These are phyloP conservation scores for Rhodomyrtus psidioides DNA, from an alignment of 441 rosid species.

Conservation along the genomic window DNA sequence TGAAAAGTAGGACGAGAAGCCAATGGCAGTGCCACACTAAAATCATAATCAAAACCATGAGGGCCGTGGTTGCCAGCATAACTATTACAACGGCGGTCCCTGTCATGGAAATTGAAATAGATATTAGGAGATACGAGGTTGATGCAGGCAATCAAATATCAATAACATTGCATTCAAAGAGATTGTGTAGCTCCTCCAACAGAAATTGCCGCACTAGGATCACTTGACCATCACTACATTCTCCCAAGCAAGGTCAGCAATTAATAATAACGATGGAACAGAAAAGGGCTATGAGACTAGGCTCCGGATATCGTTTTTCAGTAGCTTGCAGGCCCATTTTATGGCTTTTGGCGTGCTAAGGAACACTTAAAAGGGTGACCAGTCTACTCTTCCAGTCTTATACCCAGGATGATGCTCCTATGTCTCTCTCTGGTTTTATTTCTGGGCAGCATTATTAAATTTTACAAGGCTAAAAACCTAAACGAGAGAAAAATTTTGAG, in stretches of 20 bases:
- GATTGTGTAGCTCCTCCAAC: not conserved
- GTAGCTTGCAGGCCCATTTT: not conserved
- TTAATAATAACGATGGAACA: not conserved
- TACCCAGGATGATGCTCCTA: not conserved
- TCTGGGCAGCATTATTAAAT: not conserved
- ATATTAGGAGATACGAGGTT: not conserved
- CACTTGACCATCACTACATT: not conserved
- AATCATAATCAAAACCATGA: slow-evolving; percentile 10
- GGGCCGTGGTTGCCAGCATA: slow-evolving; percentile 7
- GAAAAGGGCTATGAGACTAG: not conserved
- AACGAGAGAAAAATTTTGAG: not conserved
- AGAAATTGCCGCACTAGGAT: not conserved
- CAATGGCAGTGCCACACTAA: slow-evolving; percentile 13
- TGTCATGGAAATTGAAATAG: not conserved
- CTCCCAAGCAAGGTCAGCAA: not conserved
- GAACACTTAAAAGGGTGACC: not conserved
- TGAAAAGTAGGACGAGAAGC: slow-evolving; percentile 5
- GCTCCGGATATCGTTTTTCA: not conserved
- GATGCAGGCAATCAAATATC: not conserved
- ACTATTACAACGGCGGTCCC: slow-evolving; percentile 7
- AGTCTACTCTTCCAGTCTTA: not conserved
- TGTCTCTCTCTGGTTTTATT: not conserved
- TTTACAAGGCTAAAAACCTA: not conserved
- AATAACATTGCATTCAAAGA: not conserved
- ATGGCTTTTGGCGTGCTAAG: not conserved